These are phyloP conservation scores for Talaromyces proteolyticus DNA, from an alignment of 495 filamentous ascomycete species.

Conservation along the genomic window DNA sequence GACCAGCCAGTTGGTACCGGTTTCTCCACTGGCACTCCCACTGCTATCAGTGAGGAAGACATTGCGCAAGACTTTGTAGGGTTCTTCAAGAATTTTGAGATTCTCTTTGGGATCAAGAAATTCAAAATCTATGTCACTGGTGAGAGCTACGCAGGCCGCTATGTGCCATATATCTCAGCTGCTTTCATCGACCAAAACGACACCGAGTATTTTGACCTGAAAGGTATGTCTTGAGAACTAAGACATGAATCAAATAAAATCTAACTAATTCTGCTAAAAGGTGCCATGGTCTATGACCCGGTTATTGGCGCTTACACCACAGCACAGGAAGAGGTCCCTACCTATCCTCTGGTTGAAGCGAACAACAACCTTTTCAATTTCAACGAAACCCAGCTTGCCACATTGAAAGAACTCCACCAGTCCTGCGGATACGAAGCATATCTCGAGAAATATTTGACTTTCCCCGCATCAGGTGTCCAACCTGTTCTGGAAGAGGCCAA, in stretches of 20 bases:
- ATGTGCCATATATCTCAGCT: constrained; percentile 49
- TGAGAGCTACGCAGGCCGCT: constrained; percentile 52
- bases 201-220: constrained; percentile 40
- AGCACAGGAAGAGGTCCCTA: constrained; percentile 32
- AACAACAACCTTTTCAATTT: constrained; percentile 51
- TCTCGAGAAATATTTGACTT: constrained; percentile 49
- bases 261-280: constrained; percentile 11
- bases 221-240: constrained; percentile 19
- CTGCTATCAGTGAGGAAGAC: constrained; percentile 47
- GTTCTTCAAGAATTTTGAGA: constrained; percentile 60
- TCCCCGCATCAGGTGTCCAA: constrained; percentile 41
- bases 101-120: constrained; percentile 54
- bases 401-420: constrained; percentile 41
- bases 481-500: constrained; percentile 28
- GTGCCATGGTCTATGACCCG: constrained; percentile 35
- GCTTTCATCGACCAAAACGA: constrained; percentile 45
- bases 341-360: constrained; percentile 42
- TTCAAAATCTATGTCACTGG: constrained; percentile 59
- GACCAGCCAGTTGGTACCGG: constrained; percentile 55
- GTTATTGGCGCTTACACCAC: constrained; percentile 36
- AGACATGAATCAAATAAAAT: background rate
- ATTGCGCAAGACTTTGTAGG: constrained; percentile 53
- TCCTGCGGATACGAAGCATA: constrained; percentile 51
- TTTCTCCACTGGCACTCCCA: constrained; percentile 49
- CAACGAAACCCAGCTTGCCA: constrained; percentile 45